Evolutionary conservation across 2,329 filamentous ascomycete species (phyloP), one percentile per base, ranked within the genome.

Genomic region (Decorospora gaudefroyi): DNA sequence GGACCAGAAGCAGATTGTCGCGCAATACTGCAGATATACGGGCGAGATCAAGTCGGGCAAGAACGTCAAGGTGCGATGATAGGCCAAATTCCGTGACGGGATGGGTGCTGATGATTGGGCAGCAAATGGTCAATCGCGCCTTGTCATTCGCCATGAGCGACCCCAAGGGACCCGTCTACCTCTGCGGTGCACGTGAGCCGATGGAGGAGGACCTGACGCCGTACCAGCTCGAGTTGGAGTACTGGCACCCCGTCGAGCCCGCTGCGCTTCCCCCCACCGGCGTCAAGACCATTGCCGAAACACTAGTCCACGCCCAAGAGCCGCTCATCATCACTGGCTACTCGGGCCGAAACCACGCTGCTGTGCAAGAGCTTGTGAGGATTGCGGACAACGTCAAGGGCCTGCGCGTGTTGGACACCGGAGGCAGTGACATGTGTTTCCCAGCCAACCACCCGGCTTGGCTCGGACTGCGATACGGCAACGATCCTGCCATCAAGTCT

Each of bases 21-120:
- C 81, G 0, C 90, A 95, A 72, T 95, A 95, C 70, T 95, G 90
- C 67, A 81, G 90, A 7, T 95, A 93, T 62, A 74, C 85, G 0
- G 88, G 79, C 3, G 90, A 95, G 73, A 84, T 95, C 69, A 91
- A 90, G 73, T 86, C 86, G 2, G 89, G 88, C 11, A 81, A 81
- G 63, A 95, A 95, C 61, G 82, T 95, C 48, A 95, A 95, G 59
- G 65, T 69, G 21, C 16, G 61, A 43, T 25, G 2, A 33, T n/a
- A 11, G 10, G 12, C n/a, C n/a, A n/a, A n/a, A 4, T 15, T 19
- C 15, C 11, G 10, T 9, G 3, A 18, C 11, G 22, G 12, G 7
- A n/a, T 21, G 3, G 13, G n/a, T 22, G 40, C 55, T 61, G 25
- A 59, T 33, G 10, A 8, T 15, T 12, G 13, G 3, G 12, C 37